Percentiles rank a stretch among this genome's conserved stretches.
Conservation (phyloP, 2,329 filamentous ascomycete species). For the Beauveria caledonica region DNA sequence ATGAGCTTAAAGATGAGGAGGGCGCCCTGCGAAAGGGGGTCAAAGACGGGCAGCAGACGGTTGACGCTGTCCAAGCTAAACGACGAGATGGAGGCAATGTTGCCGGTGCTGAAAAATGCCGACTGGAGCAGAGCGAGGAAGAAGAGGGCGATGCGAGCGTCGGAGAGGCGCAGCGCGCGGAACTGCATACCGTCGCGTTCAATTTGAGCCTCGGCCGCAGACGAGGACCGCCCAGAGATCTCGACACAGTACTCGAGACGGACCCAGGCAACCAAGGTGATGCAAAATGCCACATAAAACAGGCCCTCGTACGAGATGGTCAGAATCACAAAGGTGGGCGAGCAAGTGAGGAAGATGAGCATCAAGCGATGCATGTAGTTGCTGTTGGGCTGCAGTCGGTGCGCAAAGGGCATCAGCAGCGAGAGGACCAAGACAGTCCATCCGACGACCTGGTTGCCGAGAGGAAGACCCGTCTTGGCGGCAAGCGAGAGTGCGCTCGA, state of each 20-base stretch:
- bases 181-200: constrained; percentile 19
- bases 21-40: constrained; percentile 84
- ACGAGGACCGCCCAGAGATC: background rate
- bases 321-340: constrained; percentile 88
- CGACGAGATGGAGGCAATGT: constrained; percentile 85
- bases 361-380: constrained; percentile 87
- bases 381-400: constrained; percentile 69
- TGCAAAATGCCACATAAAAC: constrained; percentile 86
- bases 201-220: constrained; percentile 11
- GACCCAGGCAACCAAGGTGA: constrained; percentile 80
- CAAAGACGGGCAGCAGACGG: constrained; percentile 83
- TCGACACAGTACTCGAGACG: constrained; percentile 73
- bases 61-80: constrained; percentile 89
- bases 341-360: constrained; percentile 85
- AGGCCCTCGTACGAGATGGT: constrained; percentile 96
- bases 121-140: constrained; percentile 93
- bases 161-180: constrained; percentile 69
- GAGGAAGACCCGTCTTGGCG: constrained; percentile 73
- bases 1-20: constrained; percentile 83
- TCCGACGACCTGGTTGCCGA: constrained; percentile 80
- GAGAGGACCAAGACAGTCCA: constrained; percentile 72
- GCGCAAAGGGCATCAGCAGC: constrained; percentile 69
- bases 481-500: constrained; percentile 82
- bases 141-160: constrained; percentile 83
- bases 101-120: constrained; percentile 94